Base-by-base conservation (phyloP, 768 basidiomycete genomes). In the Sutorius australiensis region DNA sequence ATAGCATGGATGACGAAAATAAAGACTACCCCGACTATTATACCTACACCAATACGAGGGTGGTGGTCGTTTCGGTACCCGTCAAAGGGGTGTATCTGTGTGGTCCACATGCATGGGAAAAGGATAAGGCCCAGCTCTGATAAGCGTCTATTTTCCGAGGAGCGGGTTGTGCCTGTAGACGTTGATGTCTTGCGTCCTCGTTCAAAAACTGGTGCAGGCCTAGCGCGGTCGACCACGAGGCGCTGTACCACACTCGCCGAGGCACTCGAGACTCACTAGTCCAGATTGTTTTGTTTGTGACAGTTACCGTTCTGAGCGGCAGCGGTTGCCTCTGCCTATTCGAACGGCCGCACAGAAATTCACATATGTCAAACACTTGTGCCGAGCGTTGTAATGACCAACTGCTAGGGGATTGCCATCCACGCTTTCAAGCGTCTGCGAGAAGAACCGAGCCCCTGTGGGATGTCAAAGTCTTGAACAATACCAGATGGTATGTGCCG, bases 381-480 rank as follows among this genome's bases (percentile, higher is more conserved):
- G 56, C 87, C 87, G 89, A 36, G 88, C 89, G 61, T 90, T 91
- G 70, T 94, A 94, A n/a, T 66, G 53, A 19, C 89, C 92, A 48
- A 89, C 71, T 14, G 80, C 76, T 50, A 88, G 67, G 31, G 90
- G 62, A 61, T 85, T 74, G 17, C 83, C 82, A 42, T 48, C 54
- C 17, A 53, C 16, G 19, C 53, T 55, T 8, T 72, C 67, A 47
- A 92, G 69, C 11, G 75, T 74, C n/a, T 68, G 50, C 1, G 76
- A 70, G 61, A 89, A 85, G 71, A 73, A 90, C 32, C 71, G 69
- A 37, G 86, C 79, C 21, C 81, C 90, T n/a, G 78, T 79, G 36
- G 61, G 64, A 92, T 84, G 69, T 92, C 92, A 69, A 77, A 92
- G 43, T 84, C 77, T 86, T 87, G 46, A 12, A 13, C 17, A 44